Conservation (phyloP, 768 basidiomycete genomes). For the Boletus rubroflammeus region DNA sequence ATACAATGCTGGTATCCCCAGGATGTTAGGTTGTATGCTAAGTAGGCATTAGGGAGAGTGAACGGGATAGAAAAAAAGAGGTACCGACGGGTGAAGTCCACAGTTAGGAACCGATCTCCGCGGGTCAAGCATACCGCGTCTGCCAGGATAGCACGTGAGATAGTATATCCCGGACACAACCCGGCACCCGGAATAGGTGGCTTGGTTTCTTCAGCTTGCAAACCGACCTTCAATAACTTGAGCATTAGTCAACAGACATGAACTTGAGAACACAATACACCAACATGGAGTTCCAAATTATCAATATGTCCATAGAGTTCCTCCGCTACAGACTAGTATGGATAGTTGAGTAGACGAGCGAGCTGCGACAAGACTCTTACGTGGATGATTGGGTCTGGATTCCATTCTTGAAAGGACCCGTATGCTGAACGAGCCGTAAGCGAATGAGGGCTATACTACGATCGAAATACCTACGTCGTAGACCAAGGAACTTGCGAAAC, state of each 20-base stretch:
- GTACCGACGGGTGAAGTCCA: constrained; percentile 68
- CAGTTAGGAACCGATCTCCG: constrained; percentile 77
- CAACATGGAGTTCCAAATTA: constrained; percentile 74
- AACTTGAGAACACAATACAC: constrained; percentile 16
- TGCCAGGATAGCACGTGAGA: constrained; percentile 78
- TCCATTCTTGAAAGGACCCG: constrained; percentile 67
- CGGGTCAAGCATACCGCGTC: constrained; percentile 74
- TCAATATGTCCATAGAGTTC: constrained; percentile 69
- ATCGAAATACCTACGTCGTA: constrained; percentile 50
- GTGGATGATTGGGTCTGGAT: constrained; percentile 52
- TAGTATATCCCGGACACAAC: constrained; percentile 78
- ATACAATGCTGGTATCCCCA: constrained; percentile 80
- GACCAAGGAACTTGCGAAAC: constrained; percentile 66
- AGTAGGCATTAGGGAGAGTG: constrained; percentile 1
- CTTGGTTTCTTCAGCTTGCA: constrained; percentile 75
- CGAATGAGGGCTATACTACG: background rate
- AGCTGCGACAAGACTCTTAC: constrained; percentile 32
- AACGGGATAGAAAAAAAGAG: background rate
- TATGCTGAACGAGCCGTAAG: constrained; percentile 46
- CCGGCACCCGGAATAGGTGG: constrained; percentile 63
- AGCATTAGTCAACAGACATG: background rate
- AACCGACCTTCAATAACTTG: constrained; percentile 43
- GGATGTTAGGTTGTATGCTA: constrained; percentile 69
- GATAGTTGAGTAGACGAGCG: background rate
- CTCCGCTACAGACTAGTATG: constrained; percentile 57